phyloP scores from a whole-genome alignment of 164 flowering plant genomes.

The Santalum album region DNA sequence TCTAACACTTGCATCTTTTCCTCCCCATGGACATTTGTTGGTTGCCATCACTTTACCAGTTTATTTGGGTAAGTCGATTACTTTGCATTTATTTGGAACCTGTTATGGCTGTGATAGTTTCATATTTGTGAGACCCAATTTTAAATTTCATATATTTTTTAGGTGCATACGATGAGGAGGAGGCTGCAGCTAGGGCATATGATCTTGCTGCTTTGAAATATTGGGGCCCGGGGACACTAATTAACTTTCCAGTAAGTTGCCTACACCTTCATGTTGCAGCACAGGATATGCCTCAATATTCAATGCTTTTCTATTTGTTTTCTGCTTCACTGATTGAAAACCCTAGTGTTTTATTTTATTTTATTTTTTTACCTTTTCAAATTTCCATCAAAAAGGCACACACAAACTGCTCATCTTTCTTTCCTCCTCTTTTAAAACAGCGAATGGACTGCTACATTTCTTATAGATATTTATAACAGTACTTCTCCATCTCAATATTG shows the following conservation, averaged over 20 bases:
- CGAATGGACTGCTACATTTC: too few species aligned
- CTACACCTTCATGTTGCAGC: background rate
- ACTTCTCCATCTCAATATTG: too few species aligned
- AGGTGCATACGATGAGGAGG: slow-evolving; percentile 99
- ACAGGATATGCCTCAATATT: slow-evolving; percentile 1
- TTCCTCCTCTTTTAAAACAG: too few species aligned
- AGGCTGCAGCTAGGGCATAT: slow-evolving; percentile 99
- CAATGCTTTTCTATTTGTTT: background rate
- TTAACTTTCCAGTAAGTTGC: slow-evolving; percentile 89
- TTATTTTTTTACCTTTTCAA: too few species aligned
- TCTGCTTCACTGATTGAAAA: too few species aligned
- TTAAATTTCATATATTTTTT: background rate
- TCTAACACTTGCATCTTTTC: slow-evolving; percentile 14
- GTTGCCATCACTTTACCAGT: slow-evolving; percentile 36
- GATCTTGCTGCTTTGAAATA: slow-evolving; percentile 99
- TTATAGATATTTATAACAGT: too few species aligned
- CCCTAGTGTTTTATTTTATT: too few species aligned
- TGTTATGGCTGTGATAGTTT: too few species aligned
- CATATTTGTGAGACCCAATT: too few species aligned
- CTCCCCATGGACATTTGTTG: slow-evolving; percentile 27
- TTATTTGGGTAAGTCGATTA: slow-evolving; percentile 65
- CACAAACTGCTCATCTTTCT: too few species aligned
- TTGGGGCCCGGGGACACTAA: slow-evolving; percentile 99
- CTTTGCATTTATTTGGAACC: too few species aligned
- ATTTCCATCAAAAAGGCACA: too few species aligned